Evolutionary conservation across 768 basidiomycete genomes (phyloP).

Genomic region (Ramaria rubella): DNA sequence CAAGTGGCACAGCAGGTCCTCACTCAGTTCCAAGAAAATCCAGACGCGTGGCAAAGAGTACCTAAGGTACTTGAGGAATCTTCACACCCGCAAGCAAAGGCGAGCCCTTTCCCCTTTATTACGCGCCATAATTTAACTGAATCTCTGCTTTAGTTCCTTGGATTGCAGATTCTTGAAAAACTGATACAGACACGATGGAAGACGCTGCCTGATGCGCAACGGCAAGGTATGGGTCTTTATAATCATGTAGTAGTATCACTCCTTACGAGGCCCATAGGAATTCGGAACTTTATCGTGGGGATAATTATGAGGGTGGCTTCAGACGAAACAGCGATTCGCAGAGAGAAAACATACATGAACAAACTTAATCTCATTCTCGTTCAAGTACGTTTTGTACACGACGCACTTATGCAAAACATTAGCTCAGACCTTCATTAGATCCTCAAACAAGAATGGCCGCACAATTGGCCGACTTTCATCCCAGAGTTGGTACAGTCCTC

Average conservation of each 20-base stretch:
- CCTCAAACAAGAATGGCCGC: constrained; percentile 47
- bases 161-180: constrained; percentile 42
- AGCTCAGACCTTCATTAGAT: constrained; percentile 25
- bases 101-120: constrained; percentile 8
- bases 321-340: constrained; percentile 34
- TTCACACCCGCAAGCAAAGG: constrained; percentile 36
- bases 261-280: constrained; percentile 23
- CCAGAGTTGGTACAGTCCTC: constrained; percentile 44
- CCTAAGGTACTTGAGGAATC: constrained; percentile 39
- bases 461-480: constrained; percentile 44
- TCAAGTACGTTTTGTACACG: constrained; percentile 26
- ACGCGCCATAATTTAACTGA: background rate
- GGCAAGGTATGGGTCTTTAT: constrained; percentile 24
- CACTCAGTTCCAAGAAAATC: constrained; percentile 44
- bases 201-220: constrained; percentile 39
- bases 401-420: background rate
- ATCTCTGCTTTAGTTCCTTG: constrained; percentile 33
- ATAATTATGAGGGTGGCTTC: constrained; percentile 37
- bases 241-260: constrained; percentile 4
- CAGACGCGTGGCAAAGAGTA: constrained; percentile 44
- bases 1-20: constrained; percentile 39
- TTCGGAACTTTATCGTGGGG: constrained; percentile 43
- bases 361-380: constrained; percentile 45
- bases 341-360: constrained; percentile 38
- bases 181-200: constrained; percentile 43